Base-by-base conservation (phyloP, 2,329 filamentous ascomycete genomes). In the Beauveria scarabaeidicola region DNA sequence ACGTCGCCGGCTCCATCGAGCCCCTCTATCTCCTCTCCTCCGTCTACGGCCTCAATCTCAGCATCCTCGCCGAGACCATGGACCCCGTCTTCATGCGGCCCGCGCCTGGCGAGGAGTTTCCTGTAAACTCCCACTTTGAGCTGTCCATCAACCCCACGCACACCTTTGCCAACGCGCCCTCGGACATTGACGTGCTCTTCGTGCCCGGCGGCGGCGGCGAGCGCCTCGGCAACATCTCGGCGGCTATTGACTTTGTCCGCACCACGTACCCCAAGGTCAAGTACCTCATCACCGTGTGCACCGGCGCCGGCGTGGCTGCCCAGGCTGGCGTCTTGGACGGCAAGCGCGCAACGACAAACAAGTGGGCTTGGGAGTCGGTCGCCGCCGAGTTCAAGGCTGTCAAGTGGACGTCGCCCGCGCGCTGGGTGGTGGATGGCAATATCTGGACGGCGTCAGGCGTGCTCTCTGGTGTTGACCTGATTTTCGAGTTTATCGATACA, bases 271-370 rank as follows among this genome's bases (percentile, higher is more conserved):
- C 78, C 0, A 69, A 68, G 1, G 66, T 86, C n/a, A 71, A 77
- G 63, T 82, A 81, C 64, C 66, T 87, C n/a, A 72, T 89, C 27
- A 86, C 84, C 0, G 77, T 89, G 1, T 89, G 87, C 69, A 89
- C 84, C 1, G 86, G 86, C 0, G 76, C 81, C 5, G 78, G 78
- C 2, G 69, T 87, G 1, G 75, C 81, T 0, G 85, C 85, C 0
- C 70, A 73, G 44, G 75, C 84, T 0, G 85, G 85, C 0, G 68
- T 87, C 1, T 68, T 90, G 29, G 78, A 88, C 61, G 81, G 83
- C 0, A 75, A 73, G 61, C 73, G 75, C 6, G 87, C 84, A 3
- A 89, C 87, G 5, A 86, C 82, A 17, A 89, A 89, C 68, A 89
- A 89, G 70, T 67, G 68, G 8, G 74, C 77, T 0, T 88, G 80